Base-by-base conservation (phyloP, 106 monocot genomes). In the Gastrodia elata region DNA sequence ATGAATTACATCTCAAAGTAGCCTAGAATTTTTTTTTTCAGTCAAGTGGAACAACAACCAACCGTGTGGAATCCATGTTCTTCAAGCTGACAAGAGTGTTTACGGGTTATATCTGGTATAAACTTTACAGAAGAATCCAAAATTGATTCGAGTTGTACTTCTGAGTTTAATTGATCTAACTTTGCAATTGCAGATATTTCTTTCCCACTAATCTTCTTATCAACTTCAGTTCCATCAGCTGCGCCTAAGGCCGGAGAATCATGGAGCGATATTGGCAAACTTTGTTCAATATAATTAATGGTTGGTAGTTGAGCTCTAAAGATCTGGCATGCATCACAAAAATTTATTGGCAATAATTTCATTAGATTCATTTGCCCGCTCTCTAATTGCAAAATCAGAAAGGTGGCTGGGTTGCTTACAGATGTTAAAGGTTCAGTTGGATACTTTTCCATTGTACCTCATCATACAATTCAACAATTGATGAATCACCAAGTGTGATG, bases 11-110 rank as follows among this genome's bases (percentile, higher is more conserved):
- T 37, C 48, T 26, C 38, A 16, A 64, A 32, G 48, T 20, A 65
- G 41, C 20, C 30, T 34, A 32, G 1, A 40, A 26, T 4, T 69
- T 69, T 37, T 5, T 3, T 41, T 26, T 26, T 22, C 8, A n/a
- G 27, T 5, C 35, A 70, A 38, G 14, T 25, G 27, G 8, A 68
- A 73, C 1, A 40, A 70, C 22, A 72, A 35, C 70, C 26, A 58
- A 98, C 98, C 86, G 98, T 98, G 74, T 88, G 79, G 71, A 98
- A 83, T 43, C 93, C 98, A 74, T 80, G 41, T 36, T 83, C 80
- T 82, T 93, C 93, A 74, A 98, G 93, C 41, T 79, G 86, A 28
- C 72, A 67, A 34, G 68, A 80, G 39, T 78, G 79, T 76, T 80
- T 86, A 15, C 56, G 75, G 35, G 81, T 83, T 82, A 74, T 78